These are phyloP conservation scores for Echites panduratus DNA, from an alignment of 257 asterid genomes.

Conservation along the genomic window DNA sequence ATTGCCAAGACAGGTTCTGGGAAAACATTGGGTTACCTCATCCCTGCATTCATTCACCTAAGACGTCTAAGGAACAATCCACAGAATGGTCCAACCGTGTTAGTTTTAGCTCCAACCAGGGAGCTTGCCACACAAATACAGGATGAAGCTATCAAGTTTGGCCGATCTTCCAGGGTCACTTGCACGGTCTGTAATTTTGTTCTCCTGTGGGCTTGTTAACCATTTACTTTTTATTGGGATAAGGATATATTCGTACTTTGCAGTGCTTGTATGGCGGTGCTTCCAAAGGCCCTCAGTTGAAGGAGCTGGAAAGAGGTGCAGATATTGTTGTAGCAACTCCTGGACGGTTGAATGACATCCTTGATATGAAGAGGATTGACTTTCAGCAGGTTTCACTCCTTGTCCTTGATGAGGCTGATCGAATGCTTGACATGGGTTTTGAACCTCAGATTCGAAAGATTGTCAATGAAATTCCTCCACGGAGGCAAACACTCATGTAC, in stretches of 20 bases:
- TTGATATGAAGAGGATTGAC: constrained; percentile 88
- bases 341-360: constrained; percentile 96
- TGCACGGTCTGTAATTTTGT: constrained; percentile 60
- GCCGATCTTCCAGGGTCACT: constrained; percentile 82
- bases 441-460: constrained; percentile 97
- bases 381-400: constrained; percentile 89
- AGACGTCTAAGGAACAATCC: constrained; percentile 65
- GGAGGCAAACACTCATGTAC: constrained; percentile 97
- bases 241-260: constrained; percentile 20
- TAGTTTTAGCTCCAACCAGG: constrained; percentile 95
- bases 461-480: constrained; percentile 90
- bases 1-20: constrained; percentile 99
- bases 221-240: constrained; percentile 3
- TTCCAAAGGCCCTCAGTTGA: constrained; percentile 79
- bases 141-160: constrained; percentile 94
- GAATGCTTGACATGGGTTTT: constrained; percentile 99
- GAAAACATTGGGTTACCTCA: constrained; percentile 85
- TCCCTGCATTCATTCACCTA: constrained; percentile 87
- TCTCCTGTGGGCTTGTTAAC: not conserved
- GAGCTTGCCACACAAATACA: constrained; percentile 98
- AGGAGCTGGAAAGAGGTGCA: constrained; percentile 86
- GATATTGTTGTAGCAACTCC: constrained; percentile 98
- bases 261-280: constrained; percentile 99
- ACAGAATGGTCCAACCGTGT: constrained; percentile 77
- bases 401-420: constrained; percentile 98